Conservation (phyloP, 1,284 basidiomycete genomes). For the Ganoderma sinense region DNA sequence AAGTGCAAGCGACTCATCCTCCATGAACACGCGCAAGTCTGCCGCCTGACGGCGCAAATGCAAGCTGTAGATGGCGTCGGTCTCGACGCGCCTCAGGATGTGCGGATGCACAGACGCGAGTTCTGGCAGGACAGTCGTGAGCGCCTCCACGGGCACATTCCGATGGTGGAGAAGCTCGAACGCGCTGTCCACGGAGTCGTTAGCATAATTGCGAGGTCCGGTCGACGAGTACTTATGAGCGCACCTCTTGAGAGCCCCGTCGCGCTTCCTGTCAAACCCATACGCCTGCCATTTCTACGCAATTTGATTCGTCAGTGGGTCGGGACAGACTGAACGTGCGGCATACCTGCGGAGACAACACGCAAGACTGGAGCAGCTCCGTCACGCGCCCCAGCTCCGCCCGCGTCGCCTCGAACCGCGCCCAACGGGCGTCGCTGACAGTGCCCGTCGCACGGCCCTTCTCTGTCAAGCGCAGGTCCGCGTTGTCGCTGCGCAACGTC, state of each 20-base stretch:
- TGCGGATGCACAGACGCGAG: constrained; percentile 59
- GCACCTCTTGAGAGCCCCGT: constrained; percentile 70
- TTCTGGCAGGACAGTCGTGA: constrained; percentile 62
- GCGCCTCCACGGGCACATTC: constrained; percentile 53
- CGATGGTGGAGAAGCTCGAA: constrained; percentile 81
- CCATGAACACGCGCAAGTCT: constrained; percentile 79
- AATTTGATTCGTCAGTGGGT: background rate
- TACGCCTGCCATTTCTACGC: constrained; percentile 64
- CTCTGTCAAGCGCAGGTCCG: constrained; percentile 82
- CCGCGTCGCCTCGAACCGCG: constrained; percentile 54
- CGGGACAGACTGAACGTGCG: background rate
- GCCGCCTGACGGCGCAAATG: constrained; percentile 75
- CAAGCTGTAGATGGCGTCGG: constrained; percentile 72
- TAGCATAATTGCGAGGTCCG: background rate
- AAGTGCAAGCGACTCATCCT: constrained; percentile 78
- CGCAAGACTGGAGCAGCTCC: constrained; percentile 54
- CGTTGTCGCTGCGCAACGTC: constrained; percentile 88
- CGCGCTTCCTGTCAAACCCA: constrained; percentile 63
- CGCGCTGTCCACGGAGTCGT: constrained; percentile 56
- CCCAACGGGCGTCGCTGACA: constrained; percentile 74
- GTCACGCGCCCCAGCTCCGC: constrained; percentile 60
- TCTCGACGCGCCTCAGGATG: constrained; percentile 68
- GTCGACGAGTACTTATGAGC: constrained; percentile 13
- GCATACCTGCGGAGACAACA: constrained; percentile 67
- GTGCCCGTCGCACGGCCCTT: constrained; percentile 68